Evolutionary conservation across 108 stramenopile species (phyloP), one percentile per base, ranked within the genome.

Genomic region (Epithemia pelagica): DNA sequence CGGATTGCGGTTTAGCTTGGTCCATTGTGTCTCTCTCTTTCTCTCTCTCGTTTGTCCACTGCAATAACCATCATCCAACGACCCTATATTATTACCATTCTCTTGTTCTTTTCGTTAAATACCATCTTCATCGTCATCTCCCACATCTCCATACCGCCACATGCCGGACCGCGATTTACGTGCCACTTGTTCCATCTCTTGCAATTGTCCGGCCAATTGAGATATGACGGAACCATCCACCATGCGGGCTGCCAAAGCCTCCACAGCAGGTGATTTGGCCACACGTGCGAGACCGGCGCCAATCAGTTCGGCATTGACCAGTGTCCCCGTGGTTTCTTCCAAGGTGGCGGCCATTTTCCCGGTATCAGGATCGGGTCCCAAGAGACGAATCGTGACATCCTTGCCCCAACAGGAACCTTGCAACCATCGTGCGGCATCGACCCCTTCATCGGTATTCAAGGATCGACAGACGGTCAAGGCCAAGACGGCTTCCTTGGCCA

Each of bases 131-230:
- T 95, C 94, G 26, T 95, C 94, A 67, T 95, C 94, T 33, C 88
- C 87, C 57, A 95, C 81, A 58, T 95, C 94, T 18, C 94, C 94
- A 66, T 95, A 95, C 29, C 85, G 76, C 94, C 94, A 95, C 82
- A 95, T 92, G 21, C 94, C 94, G 55, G 76, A 65, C 59, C 91
- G 89, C 28, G 80, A 70, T 28, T 72, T 77, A 54, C 91, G 83
- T 19, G 94, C 90, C 28, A 58, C 74, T 58, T 88, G 83, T 65
- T 92, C 87, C 20, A 88, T 79, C 24, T 64, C 80, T 52, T 77
- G 74, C 58, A 95, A 69, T 37, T 85, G 78, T 22, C 75, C 76
- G 7, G 79, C 76, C 66, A 92, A 72, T 62, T 82, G 82, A 0
- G 74, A 58, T 58, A 88, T 73, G 0, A 74, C 51, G n/a, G 81